Percentiles rank a stretch among this genome's conserved stretches.
Conservation (phyloP, 2,329 filamentous ascomycete species). For the Colletotrichum sp. region DNA sequence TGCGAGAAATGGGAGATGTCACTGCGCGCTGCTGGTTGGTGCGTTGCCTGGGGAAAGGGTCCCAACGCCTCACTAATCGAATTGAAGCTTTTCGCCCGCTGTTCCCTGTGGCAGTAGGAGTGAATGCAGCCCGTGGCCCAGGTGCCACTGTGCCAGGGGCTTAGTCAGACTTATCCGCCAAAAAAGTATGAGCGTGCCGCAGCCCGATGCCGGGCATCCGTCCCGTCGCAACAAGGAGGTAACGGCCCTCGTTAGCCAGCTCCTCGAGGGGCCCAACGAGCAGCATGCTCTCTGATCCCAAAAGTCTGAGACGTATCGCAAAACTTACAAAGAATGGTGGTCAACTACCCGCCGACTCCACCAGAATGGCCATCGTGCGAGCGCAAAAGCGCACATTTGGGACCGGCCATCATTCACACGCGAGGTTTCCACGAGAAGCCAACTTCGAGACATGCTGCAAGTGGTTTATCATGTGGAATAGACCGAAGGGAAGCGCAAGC, state of each 20-base stretch:
- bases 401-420: not conserved
- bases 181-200: too few relatives aligned
- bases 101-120: too few relatives aligned
- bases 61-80: too few relatives aligned
- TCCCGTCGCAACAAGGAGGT: not conserved
- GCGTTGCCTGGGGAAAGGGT: too few relatives aligned
- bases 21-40: too few relatives aligned
- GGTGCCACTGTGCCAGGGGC: too few relatives aligned
- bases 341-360: not conserved
- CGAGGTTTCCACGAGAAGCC: not conserved
- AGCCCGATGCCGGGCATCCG: not conserved
- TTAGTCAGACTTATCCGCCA: too few relatives aligned
- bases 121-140: too few relatives aligned
- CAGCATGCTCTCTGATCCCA: not conserved
- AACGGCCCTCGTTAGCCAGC: not conserved
- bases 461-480: not conserved
- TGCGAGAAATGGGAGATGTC: too few relatives aligned
- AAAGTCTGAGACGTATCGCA: not conserved
- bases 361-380: not conserved
- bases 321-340: not conserved
- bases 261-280: not conserved
- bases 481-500: not conserved
- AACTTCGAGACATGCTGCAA: not conserved
- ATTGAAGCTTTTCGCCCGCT: too few relatives aligned
- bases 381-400: not conserved